phyloP scores from a whole-genome alignment of 805 yeast genomes.

The Komagataella pseudopastoris region DNA sequence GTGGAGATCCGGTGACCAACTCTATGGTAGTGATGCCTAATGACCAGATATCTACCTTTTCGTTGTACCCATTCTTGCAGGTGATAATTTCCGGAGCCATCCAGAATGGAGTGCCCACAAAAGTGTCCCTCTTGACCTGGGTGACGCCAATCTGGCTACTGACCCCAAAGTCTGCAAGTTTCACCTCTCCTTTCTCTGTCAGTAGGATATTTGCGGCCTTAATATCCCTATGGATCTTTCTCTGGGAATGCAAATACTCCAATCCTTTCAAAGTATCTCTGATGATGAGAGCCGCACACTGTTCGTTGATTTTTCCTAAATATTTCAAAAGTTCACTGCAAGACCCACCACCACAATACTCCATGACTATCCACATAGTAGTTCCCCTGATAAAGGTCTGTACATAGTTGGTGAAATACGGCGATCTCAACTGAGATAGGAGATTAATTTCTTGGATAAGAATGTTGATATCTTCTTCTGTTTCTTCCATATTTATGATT shows the following conservation, averaged over 20 bases:
- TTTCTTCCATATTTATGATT: slow-evolving; percentile 66
- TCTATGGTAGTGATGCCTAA: slow-evolving; percentile 88
- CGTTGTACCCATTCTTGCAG: slow-evolving; percentile 50
- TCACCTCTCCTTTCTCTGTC: slow-evolving; percentile 55
- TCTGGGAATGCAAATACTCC: slow-evolving; percentile 59
- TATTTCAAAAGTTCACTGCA: slow-evolving; percentile 61
- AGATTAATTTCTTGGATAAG: slow-evolving; percentile 70
- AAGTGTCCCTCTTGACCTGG: slow-evolving; percentile 43
- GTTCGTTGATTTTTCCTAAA: slow-evolving; percentile 42
- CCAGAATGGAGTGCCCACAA: slow-evolving; percentile 96
- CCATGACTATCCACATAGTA: slow-evolving; percentile 85
- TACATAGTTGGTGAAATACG: slow-evolving; percentile 51
- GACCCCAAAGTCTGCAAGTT: slow-evolving; percentile 90
- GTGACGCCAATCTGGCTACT: slow-evolving; percentile 64
- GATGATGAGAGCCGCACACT: slow-evolving; percentile 45
- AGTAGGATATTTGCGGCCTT: slow-evolving; percentile 82
- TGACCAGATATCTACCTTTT: slow-evolving; percentile 92
- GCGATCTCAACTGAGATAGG: slow-evolving; percentile 51
- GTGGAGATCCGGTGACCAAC: slow-evolving; percentile 72
- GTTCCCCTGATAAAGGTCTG: slow-evolving; percentile 53
- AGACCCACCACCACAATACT: slow-evolving; percentile 91
- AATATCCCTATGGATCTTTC: slow-evolving; percentile 78
- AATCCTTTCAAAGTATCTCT: slow-evolving; percentile 59
- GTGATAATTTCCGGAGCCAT: slow-evolving; percentile 97
- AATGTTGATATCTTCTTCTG: slow-evolving; percentile 61